Base-by-base conservation (phyloP, 2,329 filamentous ascomycete genomes). In the Westerdykella ornata region DNA sequence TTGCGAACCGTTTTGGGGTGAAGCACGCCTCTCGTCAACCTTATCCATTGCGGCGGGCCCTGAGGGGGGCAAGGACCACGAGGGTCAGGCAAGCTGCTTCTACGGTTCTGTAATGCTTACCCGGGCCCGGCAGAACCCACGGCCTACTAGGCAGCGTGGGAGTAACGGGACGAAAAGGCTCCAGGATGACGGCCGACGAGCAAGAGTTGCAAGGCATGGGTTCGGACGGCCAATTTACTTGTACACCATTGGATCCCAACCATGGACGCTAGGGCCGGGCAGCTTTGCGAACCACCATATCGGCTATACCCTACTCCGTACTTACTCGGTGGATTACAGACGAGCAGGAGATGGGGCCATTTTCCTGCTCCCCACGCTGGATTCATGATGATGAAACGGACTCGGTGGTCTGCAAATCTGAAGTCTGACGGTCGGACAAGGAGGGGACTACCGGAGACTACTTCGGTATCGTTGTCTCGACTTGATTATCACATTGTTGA, bases 21-120 rank as follows among this genome's bases (percentile, higher is more conserved):
- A 37, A 54, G 57, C 54, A 56, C 51, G 56, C 51, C 50, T 47
- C 44, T 35, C 39, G 46, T 12, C 49, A 63, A 58, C 59, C 57
- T 64, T 61, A 63, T 59, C 60, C 60, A 58, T 51, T 43, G 45
- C 30, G 18, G 46, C 47, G 60, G 60, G 59, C 54, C n/a, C 59
- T 55, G 39, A 52, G 49, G 46, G 44, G 47, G 47, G 53, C 53
- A 57, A 56, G 58, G 52, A 57, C 57, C 53, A 60, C 42, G 52
- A 35, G 44, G 32, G 42, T 42, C 41, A 42, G 41, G 48, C 42
- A 47, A 39, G 35, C 46, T 46, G 52, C n/a, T n/a, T n/a, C n/a
- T n/a, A n/a, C n/a, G n/a, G n/a, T n/a, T n/a, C n/a, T n/a, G n/a
- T n/a, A n/a, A n/a, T n/a, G n/a, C 45, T 43, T 43, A 45, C 44